phyloP scores from a whole-genome alignment of 2,329 filamentous ascomycete species.

The Cladobotryum mycophilum region DNA sequence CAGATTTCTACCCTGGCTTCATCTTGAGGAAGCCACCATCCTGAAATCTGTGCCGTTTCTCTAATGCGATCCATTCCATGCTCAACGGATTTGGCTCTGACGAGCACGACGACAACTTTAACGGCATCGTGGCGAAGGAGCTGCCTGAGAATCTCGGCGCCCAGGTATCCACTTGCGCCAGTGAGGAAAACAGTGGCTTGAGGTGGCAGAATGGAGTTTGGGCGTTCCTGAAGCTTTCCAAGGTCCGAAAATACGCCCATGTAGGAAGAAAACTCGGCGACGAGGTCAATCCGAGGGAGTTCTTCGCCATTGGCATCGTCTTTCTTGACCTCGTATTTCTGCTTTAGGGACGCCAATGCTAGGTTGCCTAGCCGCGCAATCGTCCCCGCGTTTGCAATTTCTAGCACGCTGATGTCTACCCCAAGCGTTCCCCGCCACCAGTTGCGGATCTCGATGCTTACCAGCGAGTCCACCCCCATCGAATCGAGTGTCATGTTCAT shows the following conservation, averaged over 20 bases:
- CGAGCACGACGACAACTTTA: not conserved
- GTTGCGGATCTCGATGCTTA: slow-evolving; percentile 13
- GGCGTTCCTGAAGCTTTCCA: not conserved
- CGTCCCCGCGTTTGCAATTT: slow-evolving; percentile 3
- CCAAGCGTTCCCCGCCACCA: slow-evolving; percentile 7
- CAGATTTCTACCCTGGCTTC: too few species aligned
- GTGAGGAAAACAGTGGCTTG: not conserved
- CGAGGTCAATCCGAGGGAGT: too few species aligned
- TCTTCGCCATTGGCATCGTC: too few species aligned
- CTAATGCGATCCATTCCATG: not conserved
- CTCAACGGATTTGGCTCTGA: not conserved
- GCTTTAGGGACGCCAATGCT: slow-evolving; percentile 1
- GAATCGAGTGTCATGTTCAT: slow-evolving; percentile 4
- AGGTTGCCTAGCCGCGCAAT: not conserved
- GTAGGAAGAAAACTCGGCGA: too few species aligned
- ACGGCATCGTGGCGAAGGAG: not conserved
- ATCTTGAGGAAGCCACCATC: not conserved
- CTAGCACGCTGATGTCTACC: slow-evolving; percentile 1
- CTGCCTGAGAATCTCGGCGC: not conserved
- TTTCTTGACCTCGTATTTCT: not conserved
- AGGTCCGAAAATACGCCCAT: too few species aligned
- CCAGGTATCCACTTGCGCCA: not conserved
- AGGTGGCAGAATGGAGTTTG: not conserved
- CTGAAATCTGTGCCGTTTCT: not conserved
- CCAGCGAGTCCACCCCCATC: slow-evolving; percentile 12